Base-by-base conservation (phyloP, 441 rosid species). In the Capsella rubella region DNA sequence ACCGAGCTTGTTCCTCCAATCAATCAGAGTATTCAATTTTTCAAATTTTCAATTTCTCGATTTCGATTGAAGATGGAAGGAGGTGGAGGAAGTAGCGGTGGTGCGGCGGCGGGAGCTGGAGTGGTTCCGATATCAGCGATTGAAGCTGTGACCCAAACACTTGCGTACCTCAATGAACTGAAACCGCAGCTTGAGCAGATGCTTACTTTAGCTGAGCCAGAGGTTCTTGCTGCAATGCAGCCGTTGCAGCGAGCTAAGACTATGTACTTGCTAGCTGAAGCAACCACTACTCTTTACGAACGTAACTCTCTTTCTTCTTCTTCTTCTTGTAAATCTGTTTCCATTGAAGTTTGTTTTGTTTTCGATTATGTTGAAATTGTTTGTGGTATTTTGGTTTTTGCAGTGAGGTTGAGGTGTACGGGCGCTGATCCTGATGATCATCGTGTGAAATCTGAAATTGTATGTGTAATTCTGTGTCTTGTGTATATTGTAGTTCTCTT, bases 381-480 rank as follows among this genome's bases (percentile, higher is more conserved):
- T 40, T 56, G 61, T 47, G 52, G n/a, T 5, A 70, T 51, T 49
- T 13, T 65, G 14, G 18, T 16, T 55, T 43, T 69, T 15, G 7
- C 84, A 91, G 97, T 96, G 91, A 88, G 86, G 81, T 72, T 96
- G 81, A 93, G 93, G 78, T 89, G 97, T 68, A 80, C 51, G 55
- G 98, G 99, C 8, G 82, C 85, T 64, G 79, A 90, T 76, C 97
- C 90, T 49, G 89, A 86, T 35, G 93, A 89, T 50, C 98, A 93
- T 86, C 94, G 88, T 34, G 83, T 91, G 3, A 91, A 93, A 83
- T 83, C 96, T 5, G 98, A 95, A 84, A 89, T 93, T 42, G 99
- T 93, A 87, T 76, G 84, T 79, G 13, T 39, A 25, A 45, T n/a
- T 55, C 64, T 63, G 43, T 18, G 59, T 53, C 18, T 73, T 61